Conservation (phyloP, 1,284 basidiomycete species). For the Cutaneotrichosporon cyanovorans region DNA sequence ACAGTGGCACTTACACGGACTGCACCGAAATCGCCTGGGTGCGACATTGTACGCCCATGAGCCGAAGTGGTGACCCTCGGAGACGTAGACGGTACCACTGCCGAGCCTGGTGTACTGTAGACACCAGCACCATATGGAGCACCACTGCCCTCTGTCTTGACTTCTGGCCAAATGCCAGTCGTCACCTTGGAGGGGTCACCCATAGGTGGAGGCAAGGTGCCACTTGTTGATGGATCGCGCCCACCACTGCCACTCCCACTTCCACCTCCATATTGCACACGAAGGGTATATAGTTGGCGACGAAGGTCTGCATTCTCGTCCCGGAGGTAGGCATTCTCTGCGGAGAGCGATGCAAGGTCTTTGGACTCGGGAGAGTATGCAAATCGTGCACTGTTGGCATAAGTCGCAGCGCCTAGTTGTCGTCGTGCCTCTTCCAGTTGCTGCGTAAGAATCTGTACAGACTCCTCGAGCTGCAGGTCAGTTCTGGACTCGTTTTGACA, state of each 20-base stretch:
- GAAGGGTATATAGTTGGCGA: slow-evolving; percentile 31
- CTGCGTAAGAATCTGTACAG: slow-evolving; percentile 28
- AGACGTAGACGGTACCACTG: slow-evolving; percentile 12
- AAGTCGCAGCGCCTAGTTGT: slow-evolving; percentile 32
- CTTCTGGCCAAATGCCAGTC: slow-evolving; percentile 12
- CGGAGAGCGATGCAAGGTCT: slow-evolving; percentile 28
- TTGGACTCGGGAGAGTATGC: slow-evolving; percentile 28
- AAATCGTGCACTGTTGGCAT: slow-evolving; percentile 13
- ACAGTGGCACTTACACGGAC: slow-evolving; percentile 4
- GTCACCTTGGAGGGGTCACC: slow-evolving; percentile 10
- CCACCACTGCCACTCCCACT: no score
- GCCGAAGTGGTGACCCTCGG: slow-evolving; percentile 5
- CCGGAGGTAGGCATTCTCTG: slow-evolving; percentile 37
- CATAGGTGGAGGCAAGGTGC: slow-evolving; percentile 4
- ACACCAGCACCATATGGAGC: slow-evolving; percentile 6
- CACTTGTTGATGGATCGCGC: slow-evolving; percentile 6
- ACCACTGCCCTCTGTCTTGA: slow-evolving; percentile 13
- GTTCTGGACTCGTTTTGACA: no score
- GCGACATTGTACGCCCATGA: slow-evolving; percentile 19
- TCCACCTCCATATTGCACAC: slow-evolving; percentile 12
- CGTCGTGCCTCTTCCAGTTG: slow-evolving; percentile 40
- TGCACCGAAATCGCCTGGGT: slow-evolving; percentile 17
- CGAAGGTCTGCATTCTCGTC: slow-evolving; percentile 40
- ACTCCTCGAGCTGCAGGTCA: slow-evolving; percentile 42
- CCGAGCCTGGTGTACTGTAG: slow-evolving; percentile 8